phyloP scores from a whole-genome alignment of 208 protist species.

The Trypanosoma melophagium region DNA sequence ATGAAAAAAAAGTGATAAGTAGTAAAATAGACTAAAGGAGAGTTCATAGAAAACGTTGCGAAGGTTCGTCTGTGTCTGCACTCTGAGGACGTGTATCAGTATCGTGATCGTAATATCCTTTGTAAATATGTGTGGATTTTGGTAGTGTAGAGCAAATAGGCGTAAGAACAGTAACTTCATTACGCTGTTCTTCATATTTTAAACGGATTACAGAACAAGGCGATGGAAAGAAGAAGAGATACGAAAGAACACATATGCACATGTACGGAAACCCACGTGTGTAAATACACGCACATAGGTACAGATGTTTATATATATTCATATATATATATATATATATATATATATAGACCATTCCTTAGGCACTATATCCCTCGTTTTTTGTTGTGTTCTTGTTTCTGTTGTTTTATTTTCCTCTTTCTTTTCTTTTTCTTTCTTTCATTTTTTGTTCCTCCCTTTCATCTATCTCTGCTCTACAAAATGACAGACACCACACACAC shows the following conservation, averaged over 20 bases:
- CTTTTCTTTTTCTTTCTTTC: background rate
- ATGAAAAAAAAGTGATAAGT: too few species aligned
- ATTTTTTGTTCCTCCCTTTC: background rate
- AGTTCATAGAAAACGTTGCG: too few species aligned
- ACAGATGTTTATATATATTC: conserved; percentile 11
- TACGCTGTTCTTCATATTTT: background rate
- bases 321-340: conserved; percentile 18
- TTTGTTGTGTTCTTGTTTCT: conserved; percentile 2
- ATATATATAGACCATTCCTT: background rate
- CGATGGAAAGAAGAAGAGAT: conserved; percentile 25
- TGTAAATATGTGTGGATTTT: too few species aligned
- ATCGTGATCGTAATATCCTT: too few species aligned
- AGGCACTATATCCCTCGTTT: conserved; percentile 8
- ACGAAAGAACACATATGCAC: background rate
- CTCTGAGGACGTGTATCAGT: too few species aligned
- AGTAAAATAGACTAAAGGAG: too few species aligned
- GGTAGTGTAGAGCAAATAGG: too few species aligned
- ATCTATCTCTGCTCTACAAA: background rate
- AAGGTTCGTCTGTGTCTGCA: too few species aligned
- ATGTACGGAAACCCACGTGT: background rate
- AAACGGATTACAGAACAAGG: background rate
- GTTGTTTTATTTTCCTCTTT: background rate
- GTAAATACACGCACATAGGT: background rate
- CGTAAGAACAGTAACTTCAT: conserved; percentile 6
- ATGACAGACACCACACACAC: background rate